Percentiles rank a stretch among this genome's conserved stretches.
These are phyloP conservation scores for Neospora caninum DNA, from an alignment of 169 alveolate genomes.

Conservation along the genomic window DNA sequence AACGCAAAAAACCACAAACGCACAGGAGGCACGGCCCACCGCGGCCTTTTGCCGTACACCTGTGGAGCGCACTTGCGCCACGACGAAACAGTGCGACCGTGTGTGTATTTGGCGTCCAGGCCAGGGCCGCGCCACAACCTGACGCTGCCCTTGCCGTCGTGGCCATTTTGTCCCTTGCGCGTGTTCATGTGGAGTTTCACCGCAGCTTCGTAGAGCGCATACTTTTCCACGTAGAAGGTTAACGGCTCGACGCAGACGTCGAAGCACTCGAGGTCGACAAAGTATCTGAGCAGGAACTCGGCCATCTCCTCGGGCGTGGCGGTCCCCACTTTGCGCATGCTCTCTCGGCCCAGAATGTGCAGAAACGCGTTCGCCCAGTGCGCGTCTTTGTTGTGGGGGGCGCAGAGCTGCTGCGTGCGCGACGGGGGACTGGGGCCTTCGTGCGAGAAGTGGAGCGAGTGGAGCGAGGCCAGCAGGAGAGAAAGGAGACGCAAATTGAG, in stretches of 20 bases:
- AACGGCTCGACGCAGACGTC: conserved; percentile 19
- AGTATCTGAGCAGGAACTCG: conserved; percentile 3
- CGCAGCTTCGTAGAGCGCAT: too few relatives aligned
- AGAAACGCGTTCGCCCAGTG: conserved; percentile 3
- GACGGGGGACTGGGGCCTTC: neutral
- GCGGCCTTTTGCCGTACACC: too few relatives aligned
- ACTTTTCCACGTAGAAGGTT: neutral
- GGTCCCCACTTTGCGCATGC: neutral
- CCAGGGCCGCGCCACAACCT: too few relatives aligned
- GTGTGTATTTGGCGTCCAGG: too few relatives aligned
- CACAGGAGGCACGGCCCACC: too few relatives aligned
- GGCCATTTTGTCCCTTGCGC: too few relatives aligned
- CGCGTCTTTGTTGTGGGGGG: neutral
- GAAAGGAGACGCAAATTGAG: neutral
- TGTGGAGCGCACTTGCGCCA: too few relatives aligned
- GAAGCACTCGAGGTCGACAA: neutral
- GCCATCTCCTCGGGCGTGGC: conserved; percentile 23
- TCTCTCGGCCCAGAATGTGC: neutral
- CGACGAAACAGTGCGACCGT: too few relatives aligned
- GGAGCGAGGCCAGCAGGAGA: neutral
- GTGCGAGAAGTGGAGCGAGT: neutral
- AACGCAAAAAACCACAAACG: too few relatives aligned
- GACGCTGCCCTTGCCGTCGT: too few relatives aligned
- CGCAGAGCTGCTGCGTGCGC: neutral
- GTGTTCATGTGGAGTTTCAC: too few relatives aligned